Evolutionary conservation across 176 grass and related monocot genomes (phyloP).

Genomic region (Triticum timopheevii): DNA sequence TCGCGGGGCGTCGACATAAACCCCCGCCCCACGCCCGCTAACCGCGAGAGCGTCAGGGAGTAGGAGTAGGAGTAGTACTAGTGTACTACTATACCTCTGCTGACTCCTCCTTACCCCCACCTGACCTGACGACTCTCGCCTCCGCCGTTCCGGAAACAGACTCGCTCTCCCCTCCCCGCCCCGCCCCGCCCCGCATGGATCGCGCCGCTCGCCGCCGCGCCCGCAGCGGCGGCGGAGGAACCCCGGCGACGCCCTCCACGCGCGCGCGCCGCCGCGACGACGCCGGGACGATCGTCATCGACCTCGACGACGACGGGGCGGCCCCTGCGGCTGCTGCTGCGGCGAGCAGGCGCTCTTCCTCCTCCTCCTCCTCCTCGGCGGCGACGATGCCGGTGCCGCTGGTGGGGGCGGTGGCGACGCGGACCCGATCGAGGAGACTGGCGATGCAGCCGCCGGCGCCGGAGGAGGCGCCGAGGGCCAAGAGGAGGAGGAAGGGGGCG

Average conservation of each 20-base stretch:
- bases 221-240: background rate
- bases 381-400: background rate
- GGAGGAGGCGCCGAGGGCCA: conserved; percentile 14
- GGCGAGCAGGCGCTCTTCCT: background rate
- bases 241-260: background rate
- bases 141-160: conserved; percentile 22
- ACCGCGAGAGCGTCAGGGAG: background rate
- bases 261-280: background rate
- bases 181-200: conserved; percentile 30
- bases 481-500: conserved; percentile 28
- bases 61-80: background rate
- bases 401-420: conserved; percentile 40
- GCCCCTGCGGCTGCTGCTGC: background rate
- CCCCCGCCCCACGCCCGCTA: background rate
- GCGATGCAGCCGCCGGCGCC: conserved; percentile 2
- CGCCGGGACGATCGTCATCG: conserved; percentile 21
- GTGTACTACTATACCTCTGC: conserved; percentile 5
- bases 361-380: background rate
- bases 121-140: background rate
- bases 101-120: background rate
- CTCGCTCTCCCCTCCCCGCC: background rate
- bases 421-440: conserved; percentile 42
- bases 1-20: conserved; percentile 7
- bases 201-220: conserved; percentile 36
- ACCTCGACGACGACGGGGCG: conserved; percentile 6